Evolutionary conservation across 2,329 filamentous ascomycete genomes (phyloP), one percentile per base, ranked within the genome.

Genomic region (Peltaster fructicola): DNA sequence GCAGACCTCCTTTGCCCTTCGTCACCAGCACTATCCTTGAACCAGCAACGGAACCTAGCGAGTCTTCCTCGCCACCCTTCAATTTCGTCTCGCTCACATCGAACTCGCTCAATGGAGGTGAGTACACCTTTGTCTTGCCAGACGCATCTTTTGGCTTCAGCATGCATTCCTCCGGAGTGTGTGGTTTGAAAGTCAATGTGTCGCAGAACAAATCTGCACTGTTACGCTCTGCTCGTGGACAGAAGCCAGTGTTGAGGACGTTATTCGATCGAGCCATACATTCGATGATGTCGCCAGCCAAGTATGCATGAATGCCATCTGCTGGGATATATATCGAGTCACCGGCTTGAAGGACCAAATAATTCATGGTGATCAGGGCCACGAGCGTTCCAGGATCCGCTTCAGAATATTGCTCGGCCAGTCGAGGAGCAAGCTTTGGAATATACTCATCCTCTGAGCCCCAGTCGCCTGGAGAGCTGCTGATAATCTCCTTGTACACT

Each of bases 261-360:
- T 80, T 79, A 53, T 81, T 72, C 11, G 63, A 70, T 6, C 73
- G 63, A 2, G 75, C 75, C 75, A 81, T 81, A 50, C 74, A 80
- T 47, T 81, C 75, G 37, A 81, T 68, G 25, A 81, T 78, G 42
- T 80, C 68, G 3, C 76, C 76, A 4, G 63, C 62, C 0, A 81
- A 54, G 41, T 79, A 81, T 0, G 74, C 74, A 41, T 81, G 73
- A 26, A 79, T 75, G 4, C 72, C 73, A 35, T 80, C 73, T 1
- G 73, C 72, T 0, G 73, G 74, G 9, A 81, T 73, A 43, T 66
- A 78, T 25, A 81, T 60, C 6, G 67, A 63, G 25, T 79, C 65
- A 9, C 75, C 74, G 1, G 72, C 59, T 11, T 65, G 51, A 6
- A 82, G 60, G 1, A 63, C 56, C 25, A 82, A 43, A 40, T 66